These are phyloP conservation scores for Martiniozyma asiatica DNA, from an alignment of 1,139 yeast genomes.

Conservation along the genomic window DNA sequence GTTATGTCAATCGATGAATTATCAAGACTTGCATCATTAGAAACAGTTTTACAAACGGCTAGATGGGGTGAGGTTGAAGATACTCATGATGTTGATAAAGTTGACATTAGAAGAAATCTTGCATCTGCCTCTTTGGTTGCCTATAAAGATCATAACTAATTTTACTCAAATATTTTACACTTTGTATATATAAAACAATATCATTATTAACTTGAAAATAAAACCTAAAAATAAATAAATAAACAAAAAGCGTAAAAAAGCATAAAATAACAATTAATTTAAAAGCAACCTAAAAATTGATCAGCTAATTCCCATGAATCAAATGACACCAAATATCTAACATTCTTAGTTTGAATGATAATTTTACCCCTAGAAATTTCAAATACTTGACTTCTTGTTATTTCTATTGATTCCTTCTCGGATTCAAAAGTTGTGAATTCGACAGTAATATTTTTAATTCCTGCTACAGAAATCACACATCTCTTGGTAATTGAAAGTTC, in stretches of 20 bases:
- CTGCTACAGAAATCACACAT: conserved; percentile 8
- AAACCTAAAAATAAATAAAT: background rate
- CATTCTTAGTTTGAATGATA: conserved; percentile 6
- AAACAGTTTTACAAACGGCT: conserved; percentile 71
- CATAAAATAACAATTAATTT: background rate
- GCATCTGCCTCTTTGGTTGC: conserved; percentile 69
- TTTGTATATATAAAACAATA: no score
- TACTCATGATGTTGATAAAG: conserved; percentile 92
- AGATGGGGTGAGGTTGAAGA: conserved; percentile 99
- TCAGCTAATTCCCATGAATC: conserved; percentile 7
- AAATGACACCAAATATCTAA: conserved; percentile 11
- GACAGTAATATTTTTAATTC: background rate
- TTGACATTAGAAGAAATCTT: conserved; percentile 71
- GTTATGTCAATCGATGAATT: conserved; percentile 49
- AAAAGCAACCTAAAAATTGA: conserved; percentile 8
- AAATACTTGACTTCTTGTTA: no score
- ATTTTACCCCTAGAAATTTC: no score
- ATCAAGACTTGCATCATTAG: conserved; percentile 68
- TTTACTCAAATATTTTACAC: background rate
- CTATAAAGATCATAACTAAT: conserved; percentile 15
- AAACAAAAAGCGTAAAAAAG: background rate
- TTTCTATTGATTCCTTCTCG: no score
- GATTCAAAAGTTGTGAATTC: conserved; percentile 13
- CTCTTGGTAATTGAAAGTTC: no score
- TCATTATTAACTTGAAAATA: background rate